phyloP scores from a whole-genome alignment of 2,329 filamentous ascomycete genomes.

The Xylaria hypoxylon region DNA sequence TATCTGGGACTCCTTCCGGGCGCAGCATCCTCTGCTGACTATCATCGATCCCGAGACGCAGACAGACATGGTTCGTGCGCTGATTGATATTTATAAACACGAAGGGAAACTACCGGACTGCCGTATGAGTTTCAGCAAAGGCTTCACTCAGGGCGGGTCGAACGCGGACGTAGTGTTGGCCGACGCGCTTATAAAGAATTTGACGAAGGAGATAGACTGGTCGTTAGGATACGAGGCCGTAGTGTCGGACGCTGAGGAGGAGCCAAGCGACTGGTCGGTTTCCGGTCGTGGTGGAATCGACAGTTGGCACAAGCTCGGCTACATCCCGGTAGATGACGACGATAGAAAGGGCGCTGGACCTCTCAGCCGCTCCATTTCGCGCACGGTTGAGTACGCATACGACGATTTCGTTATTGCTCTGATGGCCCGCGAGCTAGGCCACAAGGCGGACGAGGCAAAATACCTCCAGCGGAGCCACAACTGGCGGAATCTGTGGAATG shows the following conservation, averaged over 20 bases:
- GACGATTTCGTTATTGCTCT: constrained; percentile 78
- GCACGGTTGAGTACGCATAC: constrained; percentile 84
- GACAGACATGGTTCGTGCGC: constrained; percentile 75
- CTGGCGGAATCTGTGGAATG: constrained; percentile 76
- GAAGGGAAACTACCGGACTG: constrained; percentile 77
- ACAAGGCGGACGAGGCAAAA: constrained; percentile 65
- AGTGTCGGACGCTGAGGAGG: constrained; percentile 75
- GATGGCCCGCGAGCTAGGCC: constrained; percentile 69
- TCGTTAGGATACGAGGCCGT: constrained; percentile 77
- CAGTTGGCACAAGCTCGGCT: constrained; percentile 77
- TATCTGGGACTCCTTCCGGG: constrained; percentile 81
- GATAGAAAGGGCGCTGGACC: constrained; percentile 73
- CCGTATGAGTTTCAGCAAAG: constrained; percentile 80
- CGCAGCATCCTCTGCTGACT: constrained; percentile 77
- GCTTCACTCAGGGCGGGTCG: constrained; percentile 80
- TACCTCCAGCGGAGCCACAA: constrained; percentile 73
- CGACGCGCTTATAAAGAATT: constrained; percentile 77
- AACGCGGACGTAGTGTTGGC: constrained; percentile 79
- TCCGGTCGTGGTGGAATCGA: constrained; percentile 77
- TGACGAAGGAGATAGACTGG: constrained; percentile 75
- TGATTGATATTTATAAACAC: constrained; percentile 78
- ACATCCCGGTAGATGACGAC: constrained; percentile 76
- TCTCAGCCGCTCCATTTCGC: constrained; percentile 75
- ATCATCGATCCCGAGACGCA: constrained; percentile 76
- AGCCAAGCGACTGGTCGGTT: constrained; percentile 74